Conservation (phyloP, 371 early-diverging fungal species). For the Mucor irregularis region DNA sequence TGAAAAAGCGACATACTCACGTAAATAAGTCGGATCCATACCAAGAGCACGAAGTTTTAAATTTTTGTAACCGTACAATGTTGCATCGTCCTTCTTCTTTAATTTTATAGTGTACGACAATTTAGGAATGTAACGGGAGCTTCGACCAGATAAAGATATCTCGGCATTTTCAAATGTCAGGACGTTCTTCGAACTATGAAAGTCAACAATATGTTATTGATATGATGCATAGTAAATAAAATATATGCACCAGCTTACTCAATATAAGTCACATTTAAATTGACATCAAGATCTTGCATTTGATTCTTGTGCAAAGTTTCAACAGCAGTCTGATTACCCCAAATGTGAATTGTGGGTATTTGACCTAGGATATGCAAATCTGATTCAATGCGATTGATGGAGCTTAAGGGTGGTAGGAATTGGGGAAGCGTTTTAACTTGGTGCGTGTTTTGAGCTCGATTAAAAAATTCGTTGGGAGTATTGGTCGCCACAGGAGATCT, state of each 20-base stretch:
- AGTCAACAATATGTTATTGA: no score
- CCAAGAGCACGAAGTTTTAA: constrained; percentile 51
- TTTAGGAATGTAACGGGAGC: constrained; percentile 26
- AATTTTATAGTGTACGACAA: constrained; percentile 23
- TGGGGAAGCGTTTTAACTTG: constrained; percentile 5
- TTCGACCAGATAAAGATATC: constrained; percentile 24
- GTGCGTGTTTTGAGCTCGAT: constrained; percentile 16
- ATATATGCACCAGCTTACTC: neutral
- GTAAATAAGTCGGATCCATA: constrained; percentile 43
- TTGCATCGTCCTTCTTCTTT: constrained; percentile 1
- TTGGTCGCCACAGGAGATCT: neutral
- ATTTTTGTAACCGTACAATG: constrained; percentile 41
- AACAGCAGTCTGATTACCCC: constrained; percentile 8
- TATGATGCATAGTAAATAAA: neutral
- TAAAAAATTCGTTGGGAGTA: constrained; percentile 21
- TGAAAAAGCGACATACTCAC: constrained; percentile 44
- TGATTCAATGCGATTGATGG: constrained; percentile 20
- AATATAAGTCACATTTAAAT: constrained; percentile 31
- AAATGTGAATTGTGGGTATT: constrained; percentile 28
- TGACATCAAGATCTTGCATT: constrained; percentile 15
- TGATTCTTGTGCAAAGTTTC: constrained; percentile 24
- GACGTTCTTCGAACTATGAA: constrained; percentile 8
- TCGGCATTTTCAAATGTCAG: constrained; percentile 18
- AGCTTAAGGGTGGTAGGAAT: neutral
- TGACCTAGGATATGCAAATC: constrained; percentile 17